Evolutionary conservation across 495 filamentous ascomycete genomes (phyloP).

Genomic region (Neurospora cerealis): DNA sequence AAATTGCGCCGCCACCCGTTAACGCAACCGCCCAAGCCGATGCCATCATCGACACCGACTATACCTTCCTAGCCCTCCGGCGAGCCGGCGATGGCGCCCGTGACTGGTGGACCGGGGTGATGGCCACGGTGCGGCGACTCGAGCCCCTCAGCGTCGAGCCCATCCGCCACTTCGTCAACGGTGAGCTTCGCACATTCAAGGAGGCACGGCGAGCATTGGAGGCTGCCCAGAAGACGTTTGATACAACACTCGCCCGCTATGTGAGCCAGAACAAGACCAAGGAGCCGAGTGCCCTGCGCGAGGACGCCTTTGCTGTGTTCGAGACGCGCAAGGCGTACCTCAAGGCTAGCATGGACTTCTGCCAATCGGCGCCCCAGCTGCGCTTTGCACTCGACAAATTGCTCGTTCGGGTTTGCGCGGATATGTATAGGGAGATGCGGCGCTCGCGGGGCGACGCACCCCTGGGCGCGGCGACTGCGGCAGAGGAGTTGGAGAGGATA

Average conservation of each 20-base stretch:
- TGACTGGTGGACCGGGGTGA: constrained; percentile 75
- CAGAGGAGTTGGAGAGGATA: constrained; percentile 76
- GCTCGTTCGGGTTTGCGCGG: constrained; percentile 72
- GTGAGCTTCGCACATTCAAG: constrained; percentile 53
- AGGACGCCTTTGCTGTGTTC: constrained; percentile 93
- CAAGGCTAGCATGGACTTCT: constrained; percentile 88
- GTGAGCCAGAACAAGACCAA: constrained; percentile 81
- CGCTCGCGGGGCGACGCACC: constrained; percentile 46
- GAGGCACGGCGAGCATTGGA: constrained; percentile 69
- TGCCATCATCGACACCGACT: constrained; percentile 89
- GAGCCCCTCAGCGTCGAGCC: constrained; percentile 72
- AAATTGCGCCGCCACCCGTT: constrained; percentile 57
- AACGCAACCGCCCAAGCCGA: constrained; percentile 58
- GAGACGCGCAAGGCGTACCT: constrained; percentile 88
- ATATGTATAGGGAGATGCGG: constrained; percentile 79
- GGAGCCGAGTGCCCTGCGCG: constrained; percentile 78
- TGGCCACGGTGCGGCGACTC: constrained; percentile 61
- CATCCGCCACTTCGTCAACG: constrained; percentile 60
- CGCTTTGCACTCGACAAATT: constrained; percentile 72
- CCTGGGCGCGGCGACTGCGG: neutral
- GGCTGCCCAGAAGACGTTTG: constrained; percentile 71
- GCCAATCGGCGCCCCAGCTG: constrained; percentile 72
- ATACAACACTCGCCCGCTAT: constrained; percentile 69
- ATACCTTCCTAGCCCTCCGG: constrained; percentile 77
- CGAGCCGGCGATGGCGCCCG: constrained; percentile 73